Evolutionary conservation across 148 eudicot species (phyloP), one percentile per base, ranked within the genome.

Genomic region (Vaccinium myrtillus): DNA sequence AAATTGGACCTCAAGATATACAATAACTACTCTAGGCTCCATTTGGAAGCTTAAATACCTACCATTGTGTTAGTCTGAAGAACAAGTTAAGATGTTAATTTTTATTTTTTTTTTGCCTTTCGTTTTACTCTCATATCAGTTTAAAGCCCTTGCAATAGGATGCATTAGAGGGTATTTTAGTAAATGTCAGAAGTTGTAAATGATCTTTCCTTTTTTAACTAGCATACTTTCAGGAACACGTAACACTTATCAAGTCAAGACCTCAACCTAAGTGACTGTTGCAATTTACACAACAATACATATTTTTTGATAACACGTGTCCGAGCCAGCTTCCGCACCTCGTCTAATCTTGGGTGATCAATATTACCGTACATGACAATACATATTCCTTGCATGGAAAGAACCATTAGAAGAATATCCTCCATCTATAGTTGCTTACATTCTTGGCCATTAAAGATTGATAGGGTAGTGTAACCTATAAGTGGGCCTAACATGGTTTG

Each of bases 391-490:
- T 70, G 75, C 75, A 27, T 56, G 30, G 54, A 19, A 23, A 80
- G 83, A 5, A 2, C 19, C 53, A 58, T 9, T 9, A 32, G 15
- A 19, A 32, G 7, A 36, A 10, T 30, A 59, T 36, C 48, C 16
- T 56, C 53, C 15, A 43, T 82, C 65, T 50, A 32, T 51, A 10
- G 67, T 51, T 82, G 78, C 59, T 43, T 78, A 78, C 82, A 77
- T 75, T 56, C 67, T 75, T 81, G 74, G 85, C 70, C 85, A 76
- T 75, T 78, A 51, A 56, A 79, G 30, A n/a, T 46, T 78, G 85
- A 83, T 78, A 32, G 23, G 75, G 61, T 73, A 48, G 55, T 75
- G 39, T 77, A 74, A 78, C 10, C 83, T 13, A 16, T 15, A 25
- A 39, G 73, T 79, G 89, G 84, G 84, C 81, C 78, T 21, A 30